Base-by-base conservation (phyloP, 441 rosid species). In the Biscutella auriculata region DNA sequence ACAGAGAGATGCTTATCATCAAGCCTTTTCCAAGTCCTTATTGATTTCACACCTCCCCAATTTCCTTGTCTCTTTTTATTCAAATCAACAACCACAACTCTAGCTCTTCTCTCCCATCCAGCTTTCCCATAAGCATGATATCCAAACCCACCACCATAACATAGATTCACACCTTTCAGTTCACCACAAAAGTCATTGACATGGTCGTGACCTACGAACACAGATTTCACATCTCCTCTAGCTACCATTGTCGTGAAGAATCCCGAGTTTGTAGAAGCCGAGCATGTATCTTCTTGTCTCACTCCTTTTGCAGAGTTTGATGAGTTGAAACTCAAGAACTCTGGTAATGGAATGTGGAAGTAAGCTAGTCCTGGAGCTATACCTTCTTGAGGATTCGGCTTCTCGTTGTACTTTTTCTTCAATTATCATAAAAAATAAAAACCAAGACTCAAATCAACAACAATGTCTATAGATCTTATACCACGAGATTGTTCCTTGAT, bases 121-220 rank as follows among this genome's bases (percentile, higher is more conserved):
- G 90, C 90, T 74, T 84, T 82, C 29, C 95, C 97, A 60, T 89
- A 89, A 32, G 95, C 97, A 67, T 89, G 97, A 70, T 89, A 86
- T 42, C 97, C 97, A 56, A 86, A 84, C 11, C 92, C 96, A 52
- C 92, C 95, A 37, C 77, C 97, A 39, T 88, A 88, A 25, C 97
- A 88, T 41, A 88, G 77, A 23, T 88, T 75, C 48, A 88, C 63
- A 26, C 87, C 86, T 4, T 56, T 76, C 12, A 78, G 66, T 53
- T 63, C 19, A n/a, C 95, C 95, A 19, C 97, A 89, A 45, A 84
- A 86, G 69, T 89, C 95, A 13, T 89, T 89, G 68, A 84, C 3
- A 61, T 89, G 97, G 64, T 89, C 97, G 45, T 89, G 95, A 36
- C 97, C 97, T 3, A 75, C 80, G 71, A 89, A 86, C 40, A 79